Evolutionary conservation across 2,329 filamentous ascomycete genomes (phyloP), one percentile per base, ranked within the genome.

Genomic region (Pyrenophora graminea): DNA sequence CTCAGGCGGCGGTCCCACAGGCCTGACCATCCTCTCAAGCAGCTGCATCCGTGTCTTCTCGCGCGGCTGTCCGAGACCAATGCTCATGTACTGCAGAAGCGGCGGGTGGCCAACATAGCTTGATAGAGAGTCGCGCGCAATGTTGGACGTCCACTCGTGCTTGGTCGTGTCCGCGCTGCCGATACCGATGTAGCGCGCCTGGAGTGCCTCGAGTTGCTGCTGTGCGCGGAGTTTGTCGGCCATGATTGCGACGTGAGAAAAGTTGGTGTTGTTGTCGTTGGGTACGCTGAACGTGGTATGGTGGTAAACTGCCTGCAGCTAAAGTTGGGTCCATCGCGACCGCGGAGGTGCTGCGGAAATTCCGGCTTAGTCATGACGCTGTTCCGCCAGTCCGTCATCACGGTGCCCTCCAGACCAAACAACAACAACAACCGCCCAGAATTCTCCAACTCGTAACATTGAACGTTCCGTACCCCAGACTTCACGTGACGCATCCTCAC

Each of bases 201-300:
- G 94, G 15, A 97, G 89, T 59, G 91, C 88, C 77, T 99, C 94
- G 71, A 99, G 92, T 75, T 99, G 94, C 77, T 99, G 94, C 66
- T 96, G 90, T 8, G 91, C 94, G 72, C 94, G 92, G 61, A 99
- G 89, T 79, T 99, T 99, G 80, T 99, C 94, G 76, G 94, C 94
- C 94, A 74, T 75, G 46, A 41, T 58, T 48, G 50, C 31, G 40
- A 30, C 31, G 23, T 34, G 23, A 36, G 32, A 23, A 30, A 21
- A 25, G n/a, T 23, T 18, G 43, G 3, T 43, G 6, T 38, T 27
- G n/a, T 19, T 39, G 12, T 39, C 45, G 23, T 27, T 6, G 21
- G 25, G 18, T 40, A 12, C 10, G 34, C 39, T 15, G 15, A 27
- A 13, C 27, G n/a, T 19, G 19, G 19, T 2, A 10, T 31, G n/a